phyloP scores from a whole-genome alignment of 2,329 filamentous ascomycete genomes.

The Claviceps spartinae region DNA sequence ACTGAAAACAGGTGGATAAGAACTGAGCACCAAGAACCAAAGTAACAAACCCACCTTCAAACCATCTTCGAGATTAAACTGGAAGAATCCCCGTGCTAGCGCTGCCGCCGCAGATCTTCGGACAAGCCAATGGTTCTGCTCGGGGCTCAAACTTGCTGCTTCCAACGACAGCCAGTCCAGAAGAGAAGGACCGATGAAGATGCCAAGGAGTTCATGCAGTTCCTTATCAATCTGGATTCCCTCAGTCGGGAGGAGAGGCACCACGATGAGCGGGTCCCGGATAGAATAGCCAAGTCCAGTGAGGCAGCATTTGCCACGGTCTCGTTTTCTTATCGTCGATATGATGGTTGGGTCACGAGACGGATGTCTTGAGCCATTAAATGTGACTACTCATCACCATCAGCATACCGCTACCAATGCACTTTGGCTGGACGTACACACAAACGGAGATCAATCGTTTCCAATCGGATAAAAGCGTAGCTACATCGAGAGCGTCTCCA shows the following conservation, averaged over 20 bases:
- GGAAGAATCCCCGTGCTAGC: slow-evolving; percentile 7
- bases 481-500: not conserved
- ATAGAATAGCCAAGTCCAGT: slow-evolving; percentile 1
- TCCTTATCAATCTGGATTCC: not conserved
- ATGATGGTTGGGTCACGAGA: not conserved
- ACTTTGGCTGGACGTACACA: not conserved
- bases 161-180: slow-evolving; percentile 2
- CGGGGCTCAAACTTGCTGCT: not conserved
- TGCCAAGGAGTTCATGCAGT: not conserved
- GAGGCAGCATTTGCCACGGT: slow-evolving; percentile 2
- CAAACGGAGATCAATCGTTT: slow-evolving; percentile 3
- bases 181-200: not conserved
- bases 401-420: not conserved
- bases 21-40: not conserved
- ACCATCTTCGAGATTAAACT: not conserved
- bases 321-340: slow-evolving; percentile 2
- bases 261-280: slow-evolving; percentile 2
- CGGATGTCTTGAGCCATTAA: not conserved
- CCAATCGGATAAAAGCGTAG: not conserved
- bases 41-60: not conserved
- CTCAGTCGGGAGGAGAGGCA: not conserved
- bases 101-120: slow-evolving; percentile 11
- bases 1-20: not conserved
- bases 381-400: not conserved
- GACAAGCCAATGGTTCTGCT: slow-evolving; percentile 11